Base-by-base conservation (phyloP, 306 rosid species). In the Boehmeria nivea region DNA sequence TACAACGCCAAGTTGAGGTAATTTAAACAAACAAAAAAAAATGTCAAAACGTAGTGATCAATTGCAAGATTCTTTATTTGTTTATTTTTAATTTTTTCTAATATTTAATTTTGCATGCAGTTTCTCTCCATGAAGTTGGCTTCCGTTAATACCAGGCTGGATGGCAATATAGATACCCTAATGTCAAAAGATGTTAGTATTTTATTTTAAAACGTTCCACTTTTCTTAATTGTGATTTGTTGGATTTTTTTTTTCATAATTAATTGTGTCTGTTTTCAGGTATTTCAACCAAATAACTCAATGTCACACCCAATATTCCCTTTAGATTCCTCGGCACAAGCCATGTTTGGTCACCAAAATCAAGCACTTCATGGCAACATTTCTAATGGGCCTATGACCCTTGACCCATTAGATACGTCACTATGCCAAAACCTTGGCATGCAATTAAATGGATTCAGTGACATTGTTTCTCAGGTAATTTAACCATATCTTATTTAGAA, bases 1-100 rank as follows among this genome's bases (percentile, higher is more conserved):
- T 93, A 67, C 99, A 93, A 51, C 89, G 82, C 17, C 99, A 87
- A 81, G 99, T 93, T 11, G 94, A 93, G 99, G 99, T 93, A 73
- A 40, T n/a, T n/a, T n/a, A 40, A 40, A 40, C 12, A 40, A 40
- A 40, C n/a, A 40, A 40, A 11, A 40, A 11, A 11, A 3, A 18
- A 48, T 17, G 4, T 16, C 9, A 3, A 37, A 18, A 53, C 58
- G 70, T 53, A 69, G 54, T 67, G 63, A 14, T 5, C 55, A 25
- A 62, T 40, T 45, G 10, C 6, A 42, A 13, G 7, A 13, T 24
- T 51, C 9, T 34, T 36, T 31, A 6, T n/a, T 17, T 16, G 4
- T 54, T 54, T 28, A 18, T 36, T 15, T 28, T 15, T 2, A 13
- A 17, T 17, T 2, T 36, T 21, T 20, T 39, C 68, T 63, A 39